A percentile compares a stretch with the other conserved stretches of the same genome.
phyloP scores from a whole-genome alignment of 768 basidiomycete genomes.

The Naematelia encephala region DNA sequence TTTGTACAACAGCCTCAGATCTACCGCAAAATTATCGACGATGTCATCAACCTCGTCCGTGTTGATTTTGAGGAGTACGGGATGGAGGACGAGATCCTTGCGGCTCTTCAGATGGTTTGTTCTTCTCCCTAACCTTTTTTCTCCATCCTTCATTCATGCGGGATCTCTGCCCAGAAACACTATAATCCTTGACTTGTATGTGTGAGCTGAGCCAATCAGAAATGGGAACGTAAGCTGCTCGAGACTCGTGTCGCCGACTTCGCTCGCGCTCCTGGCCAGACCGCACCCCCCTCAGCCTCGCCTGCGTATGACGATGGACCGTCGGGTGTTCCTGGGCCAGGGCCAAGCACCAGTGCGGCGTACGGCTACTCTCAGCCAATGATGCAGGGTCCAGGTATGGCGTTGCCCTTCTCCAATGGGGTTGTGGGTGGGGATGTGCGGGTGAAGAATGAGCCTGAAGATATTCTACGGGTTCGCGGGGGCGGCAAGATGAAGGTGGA shows the following conservation, averaged over 20 bases:
- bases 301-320: constrained; percentile 56
- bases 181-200: too few relatives aligned
- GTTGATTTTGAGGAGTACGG: constrained; percentile 96
- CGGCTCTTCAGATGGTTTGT: constrained; percentile 74
- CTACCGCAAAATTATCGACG: constrained; percentile 94
- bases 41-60: constrained; percentile 82
- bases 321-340: constrained; percentile 9
- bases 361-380: not conserved
- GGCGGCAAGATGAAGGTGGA: constrained; percentile 20
- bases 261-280: constrained; percentile 59
- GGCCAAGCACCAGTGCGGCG: constrained; percentile 1
- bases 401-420: constrained; percentile 4
- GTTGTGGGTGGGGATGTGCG: constrained; percentile 13
- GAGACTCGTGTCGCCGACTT: constrained; percentile 95
- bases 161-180: constrained; percentile 3
- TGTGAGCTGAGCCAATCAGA: constrained; percentile 55
- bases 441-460: constrained; percentile 39
- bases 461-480: constrained; percentile 33
- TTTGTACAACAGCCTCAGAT: constrained; percentile 69
- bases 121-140: not conserved
- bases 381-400: not conserved
- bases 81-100: constrained; percentile 82
- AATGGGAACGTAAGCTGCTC: constrained; percentile 94
- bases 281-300: constrained; percentile 59
- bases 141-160: not conserved